Percentiles rank a stretch among this genome's conserved stretches.
Evolutionary conservation across 2,329 filamentous ascomycete genomes (phyloP).

Genomic region (Ceratocystis papillata): DNA sequence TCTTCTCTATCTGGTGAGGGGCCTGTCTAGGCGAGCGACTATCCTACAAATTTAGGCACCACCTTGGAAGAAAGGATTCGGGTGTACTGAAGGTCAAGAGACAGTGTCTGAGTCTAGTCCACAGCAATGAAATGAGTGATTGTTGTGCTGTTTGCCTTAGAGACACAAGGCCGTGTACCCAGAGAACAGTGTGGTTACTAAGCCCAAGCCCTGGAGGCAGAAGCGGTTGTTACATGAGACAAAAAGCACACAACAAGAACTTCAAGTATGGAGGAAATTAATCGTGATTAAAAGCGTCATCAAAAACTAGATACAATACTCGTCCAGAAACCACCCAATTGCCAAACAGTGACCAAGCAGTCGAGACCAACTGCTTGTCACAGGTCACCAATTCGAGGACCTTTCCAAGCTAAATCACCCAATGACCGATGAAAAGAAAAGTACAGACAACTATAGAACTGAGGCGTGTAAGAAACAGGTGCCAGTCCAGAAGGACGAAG

Average conservation of each 20-base stretch:
- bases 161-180: too few relatives aligned
- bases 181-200: too few relatives aligned
- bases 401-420: not conserved
- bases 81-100: too few relatives aligned
- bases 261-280: not conserved
- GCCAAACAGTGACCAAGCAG: not conserved
- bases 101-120: too few relatives aligned
- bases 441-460: conserved; percentile 17
- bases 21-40: too few relatives aligned
- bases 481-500: not conserved
- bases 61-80: too few relatives aligned
- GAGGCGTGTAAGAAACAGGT: conserved; percentile 12
- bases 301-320: conserved; percentile 17
- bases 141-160: too few relatives aligned
- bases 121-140: too few relatives aligned
- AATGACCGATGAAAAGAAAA: not conserved
- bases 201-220: too few relatives aligned
- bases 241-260: not conserved
- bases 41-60: too few relatives aligned
- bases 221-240: not conserved
- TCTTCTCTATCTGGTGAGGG: too few relatives aligned
- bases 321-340: not conserved
- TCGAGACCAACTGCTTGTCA: not conserved
- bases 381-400: not conserved
- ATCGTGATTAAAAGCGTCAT: conserved; percentile 12